Evolutionary conservation across 768 basidiomycete species (phyloP), one percentile per base, ranked within the genome.

Genomic region (Lactarius sanguifluus): DNA sequence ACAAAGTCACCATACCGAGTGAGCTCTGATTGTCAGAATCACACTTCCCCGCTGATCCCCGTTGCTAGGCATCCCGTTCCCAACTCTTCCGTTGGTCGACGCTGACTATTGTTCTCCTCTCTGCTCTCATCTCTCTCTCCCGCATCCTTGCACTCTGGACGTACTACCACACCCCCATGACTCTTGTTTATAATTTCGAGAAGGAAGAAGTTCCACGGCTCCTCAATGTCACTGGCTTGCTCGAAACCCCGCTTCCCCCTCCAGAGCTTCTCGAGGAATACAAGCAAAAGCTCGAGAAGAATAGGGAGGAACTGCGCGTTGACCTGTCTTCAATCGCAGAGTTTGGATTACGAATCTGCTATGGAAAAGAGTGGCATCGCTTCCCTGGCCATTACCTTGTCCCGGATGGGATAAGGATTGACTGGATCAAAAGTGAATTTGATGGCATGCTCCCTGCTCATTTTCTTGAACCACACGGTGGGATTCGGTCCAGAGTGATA

Each of bases 291-390:
- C 38, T 73, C 72, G 71, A 71, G 64, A 72, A 77, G 25, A 73
- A 77, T 56, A 76, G 80, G 59, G 75, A 79, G n/a, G 77, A 76
- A 32, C 76, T 77, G 43, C 81, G 81, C 41, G 81, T 94, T 43
- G 88, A 93, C 73, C 80, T 93, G 32, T 76, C 87, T 1, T 86
- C 85, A 0, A 80, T 98, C 73, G 81, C 81, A 64, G 80, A 85
- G 15, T 86, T 95, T 72, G 83, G 87, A 64, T 78, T 98, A 64
- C 85, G 81, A 34, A 73, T 99, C 1, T 99, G 97, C 77, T 81
- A 91, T 59, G 93, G 90, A 57, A 96, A 95, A 75, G 97, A 99
- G 77, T 99, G 97, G 97, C 81, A 98, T 74, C 84, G 96, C 28
- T 99, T 94, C 81, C 92, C 95, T 3, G 86, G 93, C 4, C 90